Conservation (phyloP, 305 asterid genomes). For the Euphrasia arctica region DNA sequence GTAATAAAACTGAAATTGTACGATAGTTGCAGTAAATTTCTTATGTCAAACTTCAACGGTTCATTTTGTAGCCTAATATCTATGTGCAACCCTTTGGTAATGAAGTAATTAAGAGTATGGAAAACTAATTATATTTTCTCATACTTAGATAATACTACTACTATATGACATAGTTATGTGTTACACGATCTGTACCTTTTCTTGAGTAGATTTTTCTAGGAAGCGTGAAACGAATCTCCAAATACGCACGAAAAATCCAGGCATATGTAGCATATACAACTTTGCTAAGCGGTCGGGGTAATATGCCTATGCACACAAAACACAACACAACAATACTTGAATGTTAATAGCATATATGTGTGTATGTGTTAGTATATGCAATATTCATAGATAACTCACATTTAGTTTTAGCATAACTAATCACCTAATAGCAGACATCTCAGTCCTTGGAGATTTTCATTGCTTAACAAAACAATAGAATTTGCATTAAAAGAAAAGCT, state of each 20-base stretch:
- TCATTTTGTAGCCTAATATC: no score
- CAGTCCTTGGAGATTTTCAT: no score
- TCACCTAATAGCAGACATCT: background rate
- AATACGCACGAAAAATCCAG: conserved; percentile 41
- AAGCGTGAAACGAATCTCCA: conserved; percentile 70
- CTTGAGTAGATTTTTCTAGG: conserved; percentile 67
- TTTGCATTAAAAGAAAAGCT: background rate
- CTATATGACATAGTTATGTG: no score
- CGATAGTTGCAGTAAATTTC: no score
- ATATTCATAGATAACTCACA: background rate
- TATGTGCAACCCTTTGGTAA: no score
- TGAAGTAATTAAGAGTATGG: no score
- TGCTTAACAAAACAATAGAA: background rate
- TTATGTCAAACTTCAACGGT: no score
- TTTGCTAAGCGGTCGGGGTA: conserved; percentile 83
- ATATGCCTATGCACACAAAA: conserved; percentile 44
- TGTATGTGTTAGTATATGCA: background rate
- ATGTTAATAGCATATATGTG: background rate
- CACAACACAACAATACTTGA: background rate
- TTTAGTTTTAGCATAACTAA: background rate
- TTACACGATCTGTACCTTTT: conserved; percentile 44
- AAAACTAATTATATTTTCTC: no score
- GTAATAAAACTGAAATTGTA: no score
- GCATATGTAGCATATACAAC: conserved; percentile 44
- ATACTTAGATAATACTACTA: no score